Base-by-base conservation (phyloP, 1,139 yeast species). In the Pichia sp. region DNA sequence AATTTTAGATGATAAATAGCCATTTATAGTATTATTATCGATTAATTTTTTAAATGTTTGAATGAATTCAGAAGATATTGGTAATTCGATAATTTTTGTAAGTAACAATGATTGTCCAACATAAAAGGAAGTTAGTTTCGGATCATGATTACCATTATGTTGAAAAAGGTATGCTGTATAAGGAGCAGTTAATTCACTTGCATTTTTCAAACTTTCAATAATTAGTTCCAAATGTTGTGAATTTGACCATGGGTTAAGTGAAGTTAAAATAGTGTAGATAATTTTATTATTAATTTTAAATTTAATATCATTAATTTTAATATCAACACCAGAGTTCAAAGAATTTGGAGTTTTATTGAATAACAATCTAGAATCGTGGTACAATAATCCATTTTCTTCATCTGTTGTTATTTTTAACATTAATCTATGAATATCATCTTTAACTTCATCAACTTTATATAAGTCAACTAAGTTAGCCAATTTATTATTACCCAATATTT, bases 201-300 rank as follows among this genome's bases (percentile, higher is more conserved):
- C 74, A 36, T 72, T 63, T 2, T 68, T 56, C 45, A 91, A 69
- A 19, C 86, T 75, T n/a, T 70, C 66, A 11, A 80, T 63, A 1
- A 77, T 77, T 30, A 86, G 73, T 39, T 77, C 76, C 53, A 84
- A 72, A 60, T 89, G 95, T 36, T 70, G 59, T 19, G 75, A 75
- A 56, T 86, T 84, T 57, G 87, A 91, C 88, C 93, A 85, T 0
- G 97, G 95, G 62, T 87, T 88, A 58, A 91, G 72, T 29, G 76
- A 72, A 11, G 82, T 81, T 28, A 89, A 64, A 10, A 89, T 68
- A 2, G 83, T 76, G 60, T 81, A 82, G 5, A 90, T 67, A 39
- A 85, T 72, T 61, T 84, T 84, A 66, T 91, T 91, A 60, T 83
- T 76, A 38, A 85, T 72, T 58, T 72, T 78, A 68, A 82, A 85